Evolutionary conservation across 257 asterid genomes (phyloP).

Genomic region (Orobanche coerulescens): DNA sequence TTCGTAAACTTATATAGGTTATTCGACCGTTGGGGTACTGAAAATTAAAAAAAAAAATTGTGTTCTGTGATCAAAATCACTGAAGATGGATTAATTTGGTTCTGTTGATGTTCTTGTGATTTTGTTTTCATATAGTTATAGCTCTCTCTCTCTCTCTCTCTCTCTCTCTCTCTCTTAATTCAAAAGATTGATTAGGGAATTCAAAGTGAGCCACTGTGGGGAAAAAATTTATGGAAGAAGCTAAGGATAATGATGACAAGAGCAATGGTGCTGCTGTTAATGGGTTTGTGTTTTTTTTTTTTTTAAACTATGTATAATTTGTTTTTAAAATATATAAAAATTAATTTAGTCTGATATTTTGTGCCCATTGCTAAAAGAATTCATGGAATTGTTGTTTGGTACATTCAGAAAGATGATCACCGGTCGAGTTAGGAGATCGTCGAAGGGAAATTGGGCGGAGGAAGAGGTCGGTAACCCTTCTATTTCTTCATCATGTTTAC

Average conservation of each 20-base stretch:
- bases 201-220: too few relatives aligned
- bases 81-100: not conserved
- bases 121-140: not conserved
- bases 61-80: not conserved
- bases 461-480: slow-evolving; percentile 32
- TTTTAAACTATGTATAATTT: not conserved
- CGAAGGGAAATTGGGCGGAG: slow-evolving; percentile 46
- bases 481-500: too few relatives aligned
- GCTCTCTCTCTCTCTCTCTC: not conserved
- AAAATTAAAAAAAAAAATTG: not conserved
- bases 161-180: too few relatives aligned
- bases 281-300: not conserved
- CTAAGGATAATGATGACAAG: not conserved
- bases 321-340: too few relatives aligned
- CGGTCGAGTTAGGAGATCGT: slow-evolving; percentile 35
- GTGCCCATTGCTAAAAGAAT: not conserved
- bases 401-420: slow-evolving; percentile 18
- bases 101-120: not conserved
- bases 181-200: too few relatives aligned
- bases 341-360: not conserved
- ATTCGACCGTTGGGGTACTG: not conserved
- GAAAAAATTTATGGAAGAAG: not conserved
- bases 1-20: too few relatives aligned
- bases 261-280: not conserved
- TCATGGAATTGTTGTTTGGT: not conserved